These are phyloP conservation scores for Penicillium palitans DNA, from an alignment of 2,329 filamentous ascomycete genomes.

Conservation along the genomic window DNA sequence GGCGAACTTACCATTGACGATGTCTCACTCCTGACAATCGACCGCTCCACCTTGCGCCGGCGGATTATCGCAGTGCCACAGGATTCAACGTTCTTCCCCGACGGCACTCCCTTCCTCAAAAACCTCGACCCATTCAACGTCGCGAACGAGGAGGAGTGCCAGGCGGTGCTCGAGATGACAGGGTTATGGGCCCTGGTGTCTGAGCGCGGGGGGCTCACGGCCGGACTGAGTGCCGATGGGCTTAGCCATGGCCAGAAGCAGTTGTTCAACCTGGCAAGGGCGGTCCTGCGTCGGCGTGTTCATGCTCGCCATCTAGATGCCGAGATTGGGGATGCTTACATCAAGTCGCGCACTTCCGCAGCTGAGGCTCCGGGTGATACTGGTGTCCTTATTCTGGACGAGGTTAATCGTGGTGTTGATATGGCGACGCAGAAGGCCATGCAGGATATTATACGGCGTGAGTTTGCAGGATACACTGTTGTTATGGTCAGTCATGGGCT, in stretches of 20 bases:
- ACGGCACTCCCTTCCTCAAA: background rate
- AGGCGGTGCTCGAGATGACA: background rate
- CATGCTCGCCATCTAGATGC: background rate
- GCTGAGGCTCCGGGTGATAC: background rate
- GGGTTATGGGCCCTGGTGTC: background rate
- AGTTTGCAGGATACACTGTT: background rate
- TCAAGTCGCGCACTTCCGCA: background rate
- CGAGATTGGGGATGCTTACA: background rate
- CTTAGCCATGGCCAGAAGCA: background rate
- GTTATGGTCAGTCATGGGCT: background rate
- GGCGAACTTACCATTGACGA: background rate
- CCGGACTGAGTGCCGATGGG: background rate
- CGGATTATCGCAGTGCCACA: background rate
- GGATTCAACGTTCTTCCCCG: background rate
- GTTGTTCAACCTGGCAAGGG: background rate
- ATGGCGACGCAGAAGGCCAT: background rate
- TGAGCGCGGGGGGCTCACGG: background rate
- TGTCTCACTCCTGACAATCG: background rate
- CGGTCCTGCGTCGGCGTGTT: background rate
- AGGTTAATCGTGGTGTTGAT: background rate
- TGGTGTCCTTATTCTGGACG: background rate
- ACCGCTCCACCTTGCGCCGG: background rate
- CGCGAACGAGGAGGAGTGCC: background rate
- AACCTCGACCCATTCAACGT: background rate
- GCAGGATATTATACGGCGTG: background rate